Conservation (phyloP, 1,284 basidiomycete genomes). For the Lentinus polychrous region DNA sequence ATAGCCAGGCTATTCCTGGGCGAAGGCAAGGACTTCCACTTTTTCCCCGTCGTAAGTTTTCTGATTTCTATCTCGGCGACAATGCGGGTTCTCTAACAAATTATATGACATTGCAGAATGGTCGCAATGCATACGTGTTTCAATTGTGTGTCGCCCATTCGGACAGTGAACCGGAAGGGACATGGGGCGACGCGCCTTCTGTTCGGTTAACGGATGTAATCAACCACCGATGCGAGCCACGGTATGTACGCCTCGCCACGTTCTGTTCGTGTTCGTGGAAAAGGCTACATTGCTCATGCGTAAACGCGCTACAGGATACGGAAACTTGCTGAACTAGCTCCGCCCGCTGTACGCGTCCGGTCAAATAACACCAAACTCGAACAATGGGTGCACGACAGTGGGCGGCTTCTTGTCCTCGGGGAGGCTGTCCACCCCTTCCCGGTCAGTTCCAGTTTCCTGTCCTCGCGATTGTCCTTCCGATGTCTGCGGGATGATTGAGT, state of each 20-base stretch:
- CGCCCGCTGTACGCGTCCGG: conserved; percentile 10
- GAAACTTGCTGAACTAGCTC: conserved; percentile 6
- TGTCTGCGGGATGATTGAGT: not conserved
- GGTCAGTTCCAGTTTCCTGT: conserved; percentile 26
- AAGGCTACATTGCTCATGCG: not conserved
- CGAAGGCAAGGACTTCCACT: not conserved
- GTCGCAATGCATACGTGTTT: not conserved
- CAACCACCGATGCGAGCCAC: not conserved
- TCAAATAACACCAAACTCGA: conserved; percentile 14
- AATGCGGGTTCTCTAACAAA: not conserved
- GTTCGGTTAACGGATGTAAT: not conserved
- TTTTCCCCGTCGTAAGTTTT: conserved; percentile 7
- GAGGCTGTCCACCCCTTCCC: conserved; percentile 46
- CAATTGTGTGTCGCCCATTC: not conserved
- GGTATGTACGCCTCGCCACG: not conserved
- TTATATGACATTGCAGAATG: not conserved
- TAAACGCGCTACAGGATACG: conserved; percentile 7
- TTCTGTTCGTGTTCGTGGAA: not conserved
- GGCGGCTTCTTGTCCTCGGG: conserved; percentile 18
- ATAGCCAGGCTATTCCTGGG: not conserved
- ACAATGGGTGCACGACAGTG: conserved; percentile 22
- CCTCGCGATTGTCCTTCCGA: not conserved
- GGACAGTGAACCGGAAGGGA: not conserved
- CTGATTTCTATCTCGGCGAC: not conserved
- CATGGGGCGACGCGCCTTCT: not conserved